Base-by-base conservation (phyloP, 768 basidiomycete species). In the Hericium rajendrae region DNA sequence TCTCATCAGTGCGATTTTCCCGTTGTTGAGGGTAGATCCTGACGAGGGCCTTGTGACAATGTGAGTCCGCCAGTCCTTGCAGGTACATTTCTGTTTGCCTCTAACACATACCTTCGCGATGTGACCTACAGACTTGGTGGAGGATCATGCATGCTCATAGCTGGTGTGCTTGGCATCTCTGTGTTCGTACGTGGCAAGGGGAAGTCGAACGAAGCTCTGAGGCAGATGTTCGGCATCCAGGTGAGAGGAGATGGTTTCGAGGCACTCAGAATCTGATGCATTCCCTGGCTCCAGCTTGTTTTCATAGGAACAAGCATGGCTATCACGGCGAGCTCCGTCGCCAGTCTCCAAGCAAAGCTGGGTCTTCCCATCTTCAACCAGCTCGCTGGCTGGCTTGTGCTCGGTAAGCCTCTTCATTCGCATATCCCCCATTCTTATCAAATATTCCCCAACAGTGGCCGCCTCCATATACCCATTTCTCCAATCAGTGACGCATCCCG, bases 1-100 rank as follows among this genome's bases (percentile, higher is more conserved):
- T 66, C 60, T 81, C 1, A 60, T 73, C n/a, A 80, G 79, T 0
- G 79, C 78, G 0, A 62, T 88, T 2, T 93, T 92, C 64, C 89
- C 90, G 0, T 66, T 88, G 26, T 74, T 91, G 26, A 72, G 80
- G 8, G 86, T 91, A 2, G 83, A 91, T 57, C 87, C 88, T 65
- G 70, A 72, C 22, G 91, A 92, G 69, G 82, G 72, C 59, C 57
- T 86, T 20, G 24, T 64, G 1, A 65, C 74, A 3, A 83, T 92
- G 91, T 90, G 56, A 65, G 82, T 72, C 5, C 22, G 50, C n/a
- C 2, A 12, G 18, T 12, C 12, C 16, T 24, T 8, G 8, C n/a
- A 11, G 26, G 6, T 11, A 4, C 32, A 37, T n/a, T n/a, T 26
- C 2, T 16, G n/a, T 8, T 9, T n/a, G 22, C 8, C 20, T 13